Evolutionary conservation across 306 rosid genomes (phyloP).

Genomic region (Dryas octopetala): DNA sequence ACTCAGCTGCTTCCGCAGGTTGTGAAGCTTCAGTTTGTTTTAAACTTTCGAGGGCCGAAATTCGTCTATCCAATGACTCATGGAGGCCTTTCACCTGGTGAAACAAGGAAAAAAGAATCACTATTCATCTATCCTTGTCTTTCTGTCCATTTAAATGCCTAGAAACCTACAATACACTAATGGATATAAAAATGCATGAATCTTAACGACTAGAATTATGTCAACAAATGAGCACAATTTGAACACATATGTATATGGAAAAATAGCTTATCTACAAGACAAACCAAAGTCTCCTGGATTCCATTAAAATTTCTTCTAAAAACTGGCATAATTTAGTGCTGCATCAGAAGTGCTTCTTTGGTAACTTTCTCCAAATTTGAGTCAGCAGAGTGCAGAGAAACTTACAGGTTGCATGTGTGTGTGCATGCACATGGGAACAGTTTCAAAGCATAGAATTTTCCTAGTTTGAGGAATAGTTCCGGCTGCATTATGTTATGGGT

Average conservation of each 20-base stretch:
- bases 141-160: neutral
- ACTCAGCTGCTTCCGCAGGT: conserved; percentile 57
- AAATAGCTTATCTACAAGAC: neutral
- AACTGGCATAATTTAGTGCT: neutral
- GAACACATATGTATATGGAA: neutral
- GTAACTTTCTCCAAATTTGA: neutral
- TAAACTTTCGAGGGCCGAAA: conserved; percentile 74
- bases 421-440: neutral
- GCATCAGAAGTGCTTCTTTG: neutral
- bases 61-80: conserved; percentile 61
- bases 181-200: neutral
- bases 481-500: neutral
- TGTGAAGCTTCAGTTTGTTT: conserved; percentile 54
- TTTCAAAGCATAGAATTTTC: neutral
- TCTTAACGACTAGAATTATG: neutral
- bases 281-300: neutral
- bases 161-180: neutral
- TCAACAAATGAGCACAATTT: neutral
- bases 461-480: neutral
- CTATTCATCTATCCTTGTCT: conserved; percentile 1
- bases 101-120: conserved; percentile 21
- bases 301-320: neutral
- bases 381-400: neutral
- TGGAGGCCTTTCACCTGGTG: conserved; percentile 72
- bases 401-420: neutral